phyloP scores from a whole-genome alignment of 371 early-diverging fungal genomes.

The Circinella umbellata region DNA sequence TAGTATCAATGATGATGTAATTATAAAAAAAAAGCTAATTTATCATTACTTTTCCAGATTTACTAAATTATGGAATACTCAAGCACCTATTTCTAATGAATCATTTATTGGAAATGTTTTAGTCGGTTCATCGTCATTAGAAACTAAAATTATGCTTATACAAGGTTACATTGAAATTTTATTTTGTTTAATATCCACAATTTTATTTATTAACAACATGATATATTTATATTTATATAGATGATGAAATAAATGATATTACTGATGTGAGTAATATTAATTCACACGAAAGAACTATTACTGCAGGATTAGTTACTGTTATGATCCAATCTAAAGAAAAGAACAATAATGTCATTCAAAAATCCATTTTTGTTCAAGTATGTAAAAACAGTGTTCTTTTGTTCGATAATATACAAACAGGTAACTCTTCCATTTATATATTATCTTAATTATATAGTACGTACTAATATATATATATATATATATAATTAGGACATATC shows the following conservation, averaged over 20 bases:
- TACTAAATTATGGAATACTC: constrained; percentile 1
- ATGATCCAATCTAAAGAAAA: background rate
- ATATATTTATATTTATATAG: background rate
- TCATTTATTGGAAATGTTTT: background rate
- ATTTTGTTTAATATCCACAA: too few relatives aligned
- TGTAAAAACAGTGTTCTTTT: background rate
- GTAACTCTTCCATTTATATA: background rate
- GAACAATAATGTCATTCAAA: background rate
- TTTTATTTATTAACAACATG: too few relatives aligned
- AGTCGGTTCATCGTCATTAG: constrained; percentile 3
- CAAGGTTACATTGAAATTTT: constrained; percentile 5
- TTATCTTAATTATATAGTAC: too few relatives aligned
- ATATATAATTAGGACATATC: background rate
- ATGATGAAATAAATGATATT: constrained; percentile 2
- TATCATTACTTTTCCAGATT: background rate
- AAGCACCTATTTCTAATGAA: background rate
- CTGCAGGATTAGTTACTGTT: background rate
- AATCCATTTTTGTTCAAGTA: constrained; percentile 2
- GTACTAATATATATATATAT: too few relatives aligned
- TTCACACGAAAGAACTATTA: background rate
- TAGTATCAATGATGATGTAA: too few relatives aligned
- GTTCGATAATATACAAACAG: background rate
- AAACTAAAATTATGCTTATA: background rate
- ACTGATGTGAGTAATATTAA: background rate
- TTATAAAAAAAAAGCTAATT: background rate